Base-by-base conservation (phyloP, 306 rosid genomes). In the Dalbergia cochinchinensis region DNA sequence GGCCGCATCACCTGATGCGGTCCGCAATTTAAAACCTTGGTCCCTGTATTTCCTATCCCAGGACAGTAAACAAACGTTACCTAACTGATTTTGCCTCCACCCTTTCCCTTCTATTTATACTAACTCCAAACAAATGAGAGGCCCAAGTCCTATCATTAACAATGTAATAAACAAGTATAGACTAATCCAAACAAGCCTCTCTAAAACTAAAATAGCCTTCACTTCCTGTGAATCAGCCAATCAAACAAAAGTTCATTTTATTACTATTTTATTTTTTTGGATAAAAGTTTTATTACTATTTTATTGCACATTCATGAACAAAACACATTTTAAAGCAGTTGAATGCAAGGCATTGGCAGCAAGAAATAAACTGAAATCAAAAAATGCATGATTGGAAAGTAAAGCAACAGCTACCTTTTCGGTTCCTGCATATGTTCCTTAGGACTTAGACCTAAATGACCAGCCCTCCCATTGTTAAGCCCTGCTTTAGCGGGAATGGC, bases 351-450 rank as follows among this genome's bases (percentile, higher is more conserved):
- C 64, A 51, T 19, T 62, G 79, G 22, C 35, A 35, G 44, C 33
- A 74, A 69, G 74, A 47, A 73, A 42, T 34, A 73, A 53, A 69
- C 68, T 41, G 75, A 37, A 41, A 68, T 31, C 64, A 74, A 13
- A 72, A 4, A 54, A 42, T 6, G 74, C 47, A 57, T 14, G 33
- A 53, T 9, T 26, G 9, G 64, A 55, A 61, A 79, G 76, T 71
- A 76, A 73, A 78, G 45, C 68, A 84, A 61, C 80, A 76, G 55
- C 85, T 82, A 95, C 98, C 91, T 90, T 87, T 81, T 87, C 8
- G 45, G 78, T 84, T 83, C 84, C 78, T 70, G 84, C 80, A 65
- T 86, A 60, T 86, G 90, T 72, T 85, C 82, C 66, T 78, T 31
- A 57, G 85, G 84, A 83, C 64, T 71, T 54, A 44, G 13, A 34